These are phyloP conservation scores for Cutaneotrichosporon cavernicola DNA, from an alignment of 1,284 basidiomycete species.

Conservation along the genomic window DNA sequence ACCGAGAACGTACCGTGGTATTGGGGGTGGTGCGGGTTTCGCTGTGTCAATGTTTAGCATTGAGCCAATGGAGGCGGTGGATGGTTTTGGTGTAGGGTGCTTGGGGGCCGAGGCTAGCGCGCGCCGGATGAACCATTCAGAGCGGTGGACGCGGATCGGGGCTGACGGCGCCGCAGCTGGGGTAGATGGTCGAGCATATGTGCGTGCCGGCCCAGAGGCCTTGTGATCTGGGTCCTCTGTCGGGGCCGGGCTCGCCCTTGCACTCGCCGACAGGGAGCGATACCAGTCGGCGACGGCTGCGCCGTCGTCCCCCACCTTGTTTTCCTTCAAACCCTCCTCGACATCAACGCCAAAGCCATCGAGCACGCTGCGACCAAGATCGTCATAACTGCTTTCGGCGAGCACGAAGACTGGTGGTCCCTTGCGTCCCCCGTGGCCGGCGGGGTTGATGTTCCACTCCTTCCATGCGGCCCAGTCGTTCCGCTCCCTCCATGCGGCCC, in stretches of 20 bases:
- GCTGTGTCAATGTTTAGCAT: conserved; percentile 33
- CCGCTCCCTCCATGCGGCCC: conserved; percentile 42
- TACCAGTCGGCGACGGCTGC: conserved; percentile 43
- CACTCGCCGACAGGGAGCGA: conserved; percentile 21
- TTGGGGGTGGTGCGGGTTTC: conserved; percentile 10
- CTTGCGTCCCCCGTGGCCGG: conserved; percentile 33
- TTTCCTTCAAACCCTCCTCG: neutral
- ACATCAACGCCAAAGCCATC: conserved; percentile 38
- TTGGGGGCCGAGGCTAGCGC: conserved; percentile 31
- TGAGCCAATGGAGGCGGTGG: conserved; percentile 31
- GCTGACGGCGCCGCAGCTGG: no score
- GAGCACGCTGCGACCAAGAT: conserved; percentile 33
- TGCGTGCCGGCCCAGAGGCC: neutral
- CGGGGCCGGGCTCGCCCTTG: neutral
- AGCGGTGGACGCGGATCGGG: conserved; percentile 31
- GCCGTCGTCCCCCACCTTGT: conserved; percentile 24
- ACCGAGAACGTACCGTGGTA: conserved; percentile 41
- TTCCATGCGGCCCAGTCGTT: conserved; percentile 31
- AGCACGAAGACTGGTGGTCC: conserved; percentile 42
- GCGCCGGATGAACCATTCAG: conserved; percentile 51
- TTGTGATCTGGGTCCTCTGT: neutral
- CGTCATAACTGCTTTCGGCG: conserved; percentile 34
- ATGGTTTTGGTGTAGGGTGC: conserved; percentile 7
- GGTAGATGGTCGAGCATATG: neutral
- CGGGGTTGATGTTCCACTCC: conserved; percentile 46